Evolutionary conservation across 1,284 basidiomycete genomes (phyloP).

Genomic region (Tremellales sp.): DNA sequence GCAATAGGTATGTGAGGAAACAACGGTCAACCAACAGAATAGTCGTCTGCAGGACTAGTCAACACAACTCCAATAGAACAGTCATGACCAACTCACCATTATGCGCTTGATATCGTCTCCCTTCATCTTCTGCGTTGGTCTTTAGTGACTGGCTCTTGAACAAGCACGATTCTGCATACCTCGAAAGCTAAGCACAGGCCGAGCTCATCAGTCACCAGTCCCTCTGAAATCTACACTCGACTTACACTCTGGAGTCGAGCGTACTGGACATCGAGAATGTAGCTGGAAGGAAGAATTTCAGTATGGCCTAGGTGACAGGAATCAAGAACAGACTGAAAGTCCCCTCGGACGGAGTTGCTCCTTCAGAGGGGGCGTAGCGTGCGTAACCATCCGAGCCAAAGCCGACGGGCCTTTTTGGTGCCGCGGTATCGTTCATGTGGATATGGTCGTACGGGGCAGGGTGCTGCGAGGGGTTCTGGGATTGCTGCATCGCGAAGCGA

Average conservation of each 20-base stretch:
- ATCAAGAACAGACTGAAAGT: too few relatives aligned
- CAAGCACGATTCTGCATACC: not conserved
- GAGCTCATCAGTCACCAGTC: not conserved
- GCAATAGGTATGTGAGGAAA: not conserved
- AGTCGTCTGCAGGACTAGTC: conserved; percentile 5
- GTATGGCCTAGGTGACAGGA: not conserved
- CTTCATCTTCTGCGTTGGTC: conserved; percentile 9
- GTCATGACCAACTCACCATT: conserved; percentile 6
- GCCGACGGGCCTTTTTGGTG: too few relatives aligned
- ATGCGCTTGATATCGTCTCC: conserved; percentile 10
- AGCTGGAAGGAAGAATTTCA: conserved; percentile 1
- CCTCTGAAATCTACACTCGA: not conserved
- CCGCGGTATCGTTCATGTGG: too few relatives aligned
- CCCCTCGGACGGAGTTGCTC: too few relatives aligned
- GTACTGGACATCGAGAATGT: conserved; percentile 12
- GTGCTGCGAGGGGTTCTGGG: too few relatives aligned
- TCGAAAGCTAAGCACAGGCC: conserved; percentile 1
- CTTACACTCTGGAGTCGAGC: conserved; percentile 7
- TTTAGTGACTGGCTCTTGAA: not conserved
- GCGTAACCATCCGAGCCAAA: too few relatives aligned
- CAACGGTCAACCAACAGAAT: conserved; percentile 1
- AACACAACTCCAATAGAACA: not conserved
- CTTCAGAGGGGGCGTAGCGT: too few relatives aligned
- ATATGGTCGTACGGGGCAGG: too few relatives aligned
- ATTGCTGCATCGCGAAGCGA: too few relatives aligned